A percentile compares a stretch with the other conserved stretches of the same genome.
These are phyloP conservation scores for Polygonum aviculare DNA, from an alignment of 148 eudicot species.

Conservation along the genomic window DNA sequence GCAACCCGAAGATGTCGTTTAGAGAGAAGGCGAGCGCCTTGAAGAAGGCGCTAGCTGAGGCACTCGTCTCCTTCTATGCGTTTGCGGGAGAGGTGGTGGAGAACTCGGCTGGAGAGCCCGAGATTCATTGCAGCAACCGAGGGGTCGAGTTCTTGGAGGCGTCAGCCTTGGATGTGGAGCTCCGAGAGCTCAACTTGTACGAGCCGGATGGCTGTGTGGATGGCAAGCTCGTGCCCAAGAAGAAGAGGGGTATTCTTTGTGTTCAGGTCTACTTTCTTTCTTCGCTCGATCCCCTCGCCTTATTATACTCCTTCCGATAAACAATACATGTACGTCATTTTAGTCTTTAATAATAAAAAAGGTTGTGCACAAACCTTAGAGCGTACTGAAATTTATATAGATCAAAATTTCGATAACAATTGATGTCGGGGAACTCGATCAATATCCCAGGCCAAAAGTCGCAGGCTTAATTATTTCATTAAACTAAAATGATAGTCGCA, in stretches of 20 bases:
- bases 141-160: conserved; percentile 65
- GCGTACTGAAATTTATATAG: too few relatives aligned
- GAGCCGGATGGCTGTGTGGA: conserved; percentile 41
- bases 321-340: too few relatives aligned
- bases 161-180: conserved; percentile 27
- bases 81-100: conserved; percentile 53
- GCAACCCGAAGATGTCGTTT: not conserved
- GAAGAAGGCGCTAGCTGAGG: conserved; percentile 41
- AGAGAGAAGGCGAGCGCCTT: conserved; percentile 19
- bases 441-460: too few relatives aligned
- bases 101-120: conserved; percentile 52
- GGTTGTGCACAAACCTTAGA: too few relatives aligned
- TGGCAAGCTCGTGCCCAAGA: conserved; percentile 51
- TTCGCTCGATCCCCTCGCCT: not conserved
- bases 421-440: too few relatives aligned
- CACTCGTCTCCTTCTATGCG: conserved; percentile 33
- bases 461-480: too few relatives aligned
- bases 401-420: too few relatives aligned
- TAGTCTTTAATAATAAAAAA: too few relatives aligned
- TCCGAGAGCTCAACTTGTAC: conserved; percentile 37
- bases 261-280: conserved; percentile 40
- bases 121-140: conserved; percentile 60
- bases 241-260: conserved; percentile 41
- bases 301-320: too few relatives aligned
- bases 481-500: too few relatives aligned